phyloP scores from a whole-genome alignment of 129 eudicot genomes.

The Lonicera japonica region DNA sequence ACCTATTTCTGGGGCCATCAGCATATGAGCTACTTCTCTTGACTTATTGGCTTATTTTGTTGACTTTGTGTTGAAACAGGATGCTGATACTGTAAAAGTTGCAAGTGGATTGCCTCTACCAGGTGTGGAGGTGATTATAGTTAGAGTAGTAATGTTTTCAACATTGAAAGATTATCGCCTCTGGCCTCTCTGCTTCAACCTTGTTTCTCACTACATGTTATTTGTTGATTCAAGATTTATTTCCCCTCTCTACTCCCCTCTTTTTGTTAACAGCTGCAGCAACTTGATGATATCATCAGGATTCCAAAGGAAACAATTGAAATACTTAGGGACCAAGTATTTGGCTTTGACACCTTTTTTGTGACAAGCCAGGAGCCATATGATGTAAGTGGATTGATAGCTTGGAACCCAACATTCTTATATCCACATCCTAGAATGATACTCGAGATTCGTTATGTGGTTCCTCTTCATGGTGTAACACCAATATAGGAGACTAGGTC shows the following conservation, averaged over 20 bases:
- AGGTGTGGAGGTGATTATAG: constrained; percentile 85
- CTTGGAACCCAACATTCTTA: background rate
- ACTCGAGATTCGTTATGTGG: too few species aligned
- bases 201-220: background rate
- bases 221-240: too few species aligned
- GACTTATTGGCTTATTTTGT: background rate
- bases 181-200: too few species aligned
- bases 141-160: constrained; percentile 3
- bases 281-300: constrained; percentile 54
- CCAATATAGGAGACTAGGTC: too few species aligned
- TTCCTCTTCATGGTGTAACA: too few species aligned
- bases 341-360: constrained; percentile 95
- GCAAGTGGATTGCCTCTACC: constrained; percentile 96
- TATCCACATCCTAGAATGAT: too few species aligned
- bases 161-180: too few species aligned
- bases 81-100: constrained; percentile 43
- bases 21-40: background rate
- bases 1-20: background rate
- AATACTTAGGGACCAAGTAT: constrained; percentile 74
- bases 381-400: constrained; percentile 51
- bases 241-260: background rate
- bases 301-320: constrained; percentile 89
- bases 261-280: constrained; percentile 46
- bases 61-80: constrained; percentile 34
- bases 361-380: constrained; percentile 97